Base-by-base conservation (phyloP, 1,284 basidiomycete genomes). In the Wolfiporia cocos region DNA sequence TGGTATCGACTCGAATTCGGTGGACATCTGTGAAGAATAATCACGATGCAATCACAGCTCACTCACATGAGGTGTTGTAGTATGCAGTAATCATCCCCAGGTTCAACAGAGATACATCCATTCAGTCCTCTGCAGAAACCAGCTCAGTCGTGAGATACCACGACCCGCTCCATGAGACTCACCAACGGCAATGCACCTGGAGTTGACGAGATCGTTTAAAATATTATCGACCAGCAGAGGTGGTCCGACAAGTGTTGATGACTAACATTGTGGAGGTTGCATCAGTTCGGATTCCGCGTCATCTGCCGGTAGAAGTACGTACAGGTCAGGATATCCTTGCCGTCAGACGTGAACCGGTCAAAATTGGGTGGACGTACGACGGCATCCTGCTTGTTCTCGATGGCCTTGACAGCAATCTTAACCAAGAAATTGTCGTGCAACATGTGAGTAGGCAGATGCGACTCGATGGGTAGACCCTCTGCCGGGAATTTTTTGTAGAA, bases 401-500 rank as follows among this genome's bases (percentile, higher is more conserved):
- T 96, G 3, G 95, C 99, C 70, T 93, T 93, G 23, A 97, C 92
- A 10, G 94, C 94, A 52, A 99, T 96, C 67, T 99, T 96, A 1
- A 95, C 92, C 49, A 99, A 79, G 81, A 99, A 97, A 64, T 97
- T 96, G 63, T 99, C 96, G 57, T 98, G 94, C 5, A 92, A 69
- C 59, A 86, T 76, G 62, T 87, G 81, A 1, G 86, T 90, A 0
- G 91, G 85, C 5, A 97, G 68, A 59, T 94, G 91, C 0, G 90
- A 94, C 62, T 99, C 95, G 54, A 99, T 93, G 3, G 96, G 96
- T 15, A 98, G 69, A 12, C 93, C 95, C 63, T 99, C 95, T 14
- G 86, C 86, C 47, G 99, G 67, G 78, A 99, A 98, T 66, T 99
- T 99, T 67, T 95, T 97, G 75, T 96, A 98, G 63, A 95, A 98